These are phyloP conservation scores for Wallacemonas collosoma DNA, from an alignment of 208 protist species.

Conservation along the genomic window DNA sequence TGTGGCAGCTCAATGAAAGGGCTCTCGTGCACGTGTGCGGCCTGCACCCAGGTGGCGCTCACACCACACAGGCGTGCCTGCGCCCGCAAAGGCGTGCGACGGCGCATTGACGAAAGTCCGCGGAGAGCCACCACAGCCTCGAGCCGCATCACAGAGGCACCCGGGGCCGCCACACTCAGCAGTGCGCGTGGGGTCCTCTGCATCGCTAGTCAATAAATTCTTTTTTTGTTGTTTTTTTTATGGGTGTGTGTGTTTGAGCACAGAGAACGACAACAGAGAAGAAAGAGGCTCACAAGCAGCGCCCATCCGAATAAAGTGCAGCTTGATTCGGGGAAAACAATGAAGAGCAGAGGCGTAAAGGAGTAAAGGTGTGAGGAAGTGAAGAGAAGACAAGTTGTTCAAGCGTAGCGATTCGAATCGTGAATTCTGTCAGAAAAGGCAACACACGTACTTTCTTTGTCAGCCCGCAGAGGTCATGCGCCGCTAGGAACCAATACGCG, in stretches of 20 bases:
- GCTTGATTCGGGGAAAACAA: too few relatives aligned
- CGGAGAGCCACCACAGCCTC: background rate
- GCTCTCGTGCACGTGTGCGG: conserved; percentile 58
- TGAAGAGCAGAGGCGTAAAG: too few relatives aligned
- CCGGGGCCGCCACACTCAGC: background rate
- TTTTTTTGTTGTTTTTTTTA: background rate
- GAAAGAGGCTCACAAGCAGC: too few relatives aligned
- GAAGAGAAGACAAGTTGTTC: too few relatives aligned
- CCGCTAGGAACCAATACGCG: too few relatives aligned
- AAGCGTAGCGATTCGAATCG: too few relatives aligned
- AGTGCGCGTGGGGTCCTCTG: background rate
- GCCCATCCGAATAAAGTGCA: too few relatives aligned
- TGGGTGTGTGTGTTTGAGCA: background rate
- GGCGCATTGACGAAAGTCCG: background rate
- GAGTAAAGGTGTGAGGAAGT: too few relatives aligned
- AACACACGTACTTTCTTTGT: too few relatives aligned
- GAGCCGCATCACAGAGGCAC: background rate
- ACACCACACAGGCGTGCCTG: background rate
- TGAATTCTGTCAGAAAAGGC: too few relatives aligned
- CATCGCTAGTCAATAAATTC: background rate
- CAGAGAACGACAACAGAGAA: too few relatives aligned
- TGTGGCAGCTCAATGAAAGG: conserved; percentile 61
- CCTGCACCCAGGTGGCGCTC: conserved; percentile 1
- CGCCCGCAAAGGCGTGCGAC: background rate
- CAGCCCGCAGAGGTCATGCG: too few relatives aligned